A percentile compares a stretch with the other conserved stretches of the same genome.
Evolutionary conservation across 2,329 filamentous ascomycete species (phyloP).

Genomic region (Colletotrichum sojae): DNA sequence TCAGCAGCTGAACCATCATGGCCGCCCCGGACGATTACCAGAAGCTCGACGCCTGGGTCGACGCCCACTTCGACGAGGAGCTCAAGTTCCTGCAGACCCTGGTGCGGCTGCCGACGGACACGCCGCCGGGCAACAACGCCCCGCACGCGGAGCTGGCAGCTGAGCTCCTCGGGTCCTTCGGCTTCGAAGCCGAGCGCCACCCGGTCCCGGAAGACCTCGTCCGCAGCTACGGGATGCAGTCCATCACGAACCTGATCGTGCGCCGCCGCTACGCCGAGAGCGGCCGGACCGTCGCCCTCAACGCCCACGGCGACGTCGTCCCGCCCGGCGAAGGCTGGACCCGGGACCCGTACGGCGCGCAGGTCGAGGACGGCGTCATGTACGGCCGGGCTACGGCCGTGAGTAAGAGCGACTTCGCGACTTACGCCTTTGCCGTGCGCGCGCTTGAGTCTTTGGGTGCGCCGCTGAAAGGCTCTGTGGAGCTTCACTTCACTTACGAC

Average conservation of each 20-base stretch:
- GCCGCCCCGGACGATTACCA: no score
- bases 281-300: slow-evolving; percentile 33
- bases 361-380: no score
- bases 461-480: no score
- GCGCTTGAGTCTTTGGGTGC: no score
- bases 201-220: slow-evolving; percentile 30
- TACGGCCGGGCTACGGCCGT: no score
- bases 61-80: slow-evolving; percentile 36
- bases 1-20: no score
- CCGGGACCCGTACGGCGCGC: no score
- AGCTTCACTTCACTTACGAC: no score
- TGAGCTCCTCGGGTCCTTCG: slow-evolving; percentile 21
- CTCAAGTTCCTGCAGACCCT: slow-evolving; percentile 28
- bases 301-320: slow-evolving; percentile 31
- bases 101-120: slow-evolving; percentile 31
- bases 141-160: slow-evolving; percentile 34
- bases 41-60: slow-evolving; percentile 31
- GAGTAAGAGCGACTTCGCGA: no score
- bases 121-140: slow-evolving; percentile 32
- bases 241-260: slow-evolving; percentile 37
- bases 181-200: slow-evolving; percentile 35
- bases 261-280: slow-evolving; percentile 22
- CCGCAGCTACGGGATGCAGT: slow-evolving; percentile 32
- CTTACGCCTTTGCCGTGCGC: no score
- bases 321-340: no score